Conservation (phyloP, 306 rosid species). For the Trifolium repens region DNA sequence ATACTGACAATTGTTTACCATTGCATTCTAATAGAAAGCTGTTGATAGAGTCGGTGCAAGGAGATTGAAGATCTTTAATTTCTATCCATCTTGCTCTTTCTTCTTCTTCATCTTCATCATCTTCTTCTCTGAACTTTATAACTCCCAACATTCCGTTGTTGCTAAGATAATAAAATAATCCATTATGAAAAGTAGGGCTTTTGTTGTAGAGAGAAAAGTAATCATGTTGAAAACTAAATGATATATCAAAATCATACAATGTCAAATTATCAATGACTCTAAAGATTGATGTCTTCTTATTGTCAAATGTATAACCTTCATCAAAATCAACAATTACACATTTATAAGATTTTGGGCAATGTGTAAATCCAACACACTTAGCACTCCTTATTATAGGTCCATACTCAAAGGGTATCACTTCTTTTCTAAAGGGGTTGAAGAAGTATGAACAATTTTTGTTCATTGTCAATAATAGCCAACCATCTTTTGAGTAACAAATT, state of each 20-base stretch:
- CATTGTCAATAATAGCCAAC: slow-evolving; percentile 9
- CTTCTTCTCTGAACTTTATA: no score
- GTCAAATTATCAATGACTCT: no score
- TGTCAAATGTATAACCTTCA: no score
- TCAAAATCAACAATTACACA: not conserved
- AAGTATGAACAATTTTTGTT: not conserved
- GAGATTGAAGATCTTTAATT: not conserved
- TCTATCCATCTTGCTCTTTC: not conserved
- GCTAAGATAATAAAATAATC: not conserved
- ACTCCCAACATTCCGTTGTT: no score
- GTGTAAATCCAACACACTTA: not conserved
- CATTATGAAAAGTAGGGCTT: not conserved
- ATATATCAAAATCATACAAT: no score
- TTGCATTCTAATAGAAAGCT: not conserved
- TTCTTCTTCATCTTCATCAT: no score
- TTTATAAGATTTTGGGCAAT: not conserved
- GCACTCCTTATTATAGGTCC: not conserved
- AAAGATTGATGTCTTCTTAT: no score
- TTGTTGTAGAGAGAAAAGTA: not conserved
- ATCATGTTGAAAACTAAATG: not conserved
- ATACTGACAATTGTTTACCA: not conserved
- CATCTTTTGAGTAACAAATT: slow-evolving; percentile 17
- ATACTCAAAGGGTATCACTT: not conserved
- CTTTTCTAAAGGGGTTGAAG: slow-evolving; percentile 26
- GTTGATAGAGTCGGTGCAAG: not conserved